phyloP scores from a whole-genome alignment of 2,329 filamentous ascomycete genomes.

The Neonectria neomacrospora region DNA sequence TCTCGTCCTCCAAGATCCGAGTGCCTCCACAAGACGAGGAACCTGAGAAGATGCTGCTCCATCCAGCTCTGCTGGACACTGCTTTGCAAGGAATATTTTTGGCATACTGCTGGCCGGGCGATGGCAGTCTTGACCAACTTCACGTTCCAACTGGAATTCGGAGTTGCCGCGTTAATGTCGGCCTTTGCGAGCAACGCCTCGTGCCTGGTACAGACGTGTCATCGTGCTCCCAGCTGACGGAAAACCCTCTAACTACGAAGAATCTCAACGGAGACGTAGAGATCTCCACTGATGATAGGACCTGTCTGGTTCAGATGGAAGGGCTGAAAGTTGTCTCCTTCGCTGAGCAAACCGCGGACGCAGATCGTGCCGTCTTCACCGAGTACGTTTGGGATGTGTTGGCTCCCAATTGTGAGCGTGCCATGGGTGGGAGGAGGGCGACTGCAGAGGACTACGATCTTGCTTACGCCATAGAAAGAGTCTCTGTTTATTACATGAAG shows the following conservation, averaged over 20 bases:
- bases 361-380: slow-evolving; percentile 7
- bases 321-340: too few relatives aligned
- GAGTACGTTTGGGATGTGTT: too few relatives aligned
- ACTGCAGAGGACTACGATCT: slow-evolving; percentile 1
- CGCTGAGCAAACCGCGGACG: not conserved
- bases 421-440: not conserved
- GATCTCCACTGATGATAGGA: too few relatives aligned
- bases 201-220: too few relatives aligned
- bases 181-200: too few relatives aligned
- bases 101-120: slow-evolving; percentile 48
- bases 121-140: slow-evolving; percentile 47
- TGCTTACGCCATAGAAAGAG: not conserved
- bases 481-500: not conserved
- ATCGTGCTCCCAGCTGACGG: too few relatives aligned
- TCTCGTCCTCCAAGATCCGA: too few relatives aligned
- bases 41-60: slow-evolving; percentile 31
- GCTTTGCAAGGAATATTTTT: slow-evolving; percentile 50
- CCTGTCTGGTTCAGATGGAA: too few relatives aligned
- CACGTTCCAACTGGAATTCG: slow-evolving; percentile 37
- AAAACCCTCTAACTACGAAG: too few relatives aligned
- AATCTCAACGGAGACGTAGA: too few relatives aligned
- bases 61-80: slow-evolving; percentile 50
- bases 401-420: too few relatives aligned
- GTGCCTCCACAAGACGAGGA: slow-evolving; percentile 10
- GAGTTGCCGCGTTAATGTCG: not conserved